These are phyloP conservation scores for Malus asiatica DNA, from an alignment of 306 rosid species.

Conservation along the genomic window DNA sequence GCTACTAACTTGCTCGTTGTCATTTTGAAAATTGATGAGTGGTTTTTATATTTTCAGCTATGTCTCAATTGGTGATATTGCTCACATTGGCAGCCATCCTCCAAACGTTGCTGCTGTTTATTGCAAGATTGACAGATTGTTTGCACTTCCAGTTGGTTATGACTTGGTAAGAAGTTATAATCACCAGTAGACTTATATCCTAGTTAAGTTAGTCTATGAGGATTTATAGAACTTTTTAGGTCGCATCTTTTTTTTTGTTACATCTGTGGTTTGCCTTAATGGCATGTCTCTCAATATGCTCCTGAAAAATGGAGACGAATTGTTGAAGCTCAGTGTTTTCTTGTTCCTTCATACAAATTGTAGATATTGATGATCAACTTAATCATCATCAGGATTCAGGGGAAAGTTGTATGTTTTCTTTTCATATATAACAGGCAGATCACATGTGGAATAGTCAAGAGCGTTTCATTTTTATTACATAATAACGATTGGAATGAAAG, in stretches of 20 bases:
- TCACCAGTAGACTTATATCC: not conserved
- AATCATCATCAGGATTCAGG: not conserved
- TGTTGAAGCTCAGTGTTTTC: not conserved
- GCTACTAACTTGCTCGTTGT: not conserved
- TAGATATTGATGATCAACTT: not conserved
- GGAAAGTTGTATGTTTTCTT: not conserved
- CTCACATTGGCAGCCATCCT: constrained; percentile 81
- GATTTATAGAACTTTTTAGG: not conserved
- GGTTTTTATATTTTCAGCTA: constrained; percentile 38
- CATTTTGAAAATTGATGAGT: not conserved
- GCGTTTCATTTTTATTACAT: not conserved
- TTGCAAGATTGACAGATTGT: constrained; percentile 56
- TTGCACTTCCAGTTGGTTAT: constrained; percentile 73
- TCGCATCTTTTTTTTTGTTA: not conserved
- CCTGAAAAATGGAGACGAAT: not conserved
- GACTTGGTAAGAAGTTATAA: constrained; percentile 67
- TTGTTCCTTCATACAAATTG: not conserved
- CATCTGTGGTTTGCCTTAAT: not conserved
- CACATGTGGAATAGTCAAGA: not conserved
- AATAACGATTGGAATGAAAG: not conserved
- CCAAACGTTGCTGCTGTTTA: constrained; percentile 94
- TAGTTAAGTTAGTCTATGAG: not conserved
- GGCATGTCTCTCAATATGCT: not conserved
- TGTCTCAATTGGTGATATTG: constrained; percentile 73
- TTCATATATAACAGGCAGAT: not conserved